Evolutionary conservation across 139 green algal genomes (phyloP), one percentile per base, ranked within the genome.

Genomic region (Chlorokybus atmophyticus): DNA sequence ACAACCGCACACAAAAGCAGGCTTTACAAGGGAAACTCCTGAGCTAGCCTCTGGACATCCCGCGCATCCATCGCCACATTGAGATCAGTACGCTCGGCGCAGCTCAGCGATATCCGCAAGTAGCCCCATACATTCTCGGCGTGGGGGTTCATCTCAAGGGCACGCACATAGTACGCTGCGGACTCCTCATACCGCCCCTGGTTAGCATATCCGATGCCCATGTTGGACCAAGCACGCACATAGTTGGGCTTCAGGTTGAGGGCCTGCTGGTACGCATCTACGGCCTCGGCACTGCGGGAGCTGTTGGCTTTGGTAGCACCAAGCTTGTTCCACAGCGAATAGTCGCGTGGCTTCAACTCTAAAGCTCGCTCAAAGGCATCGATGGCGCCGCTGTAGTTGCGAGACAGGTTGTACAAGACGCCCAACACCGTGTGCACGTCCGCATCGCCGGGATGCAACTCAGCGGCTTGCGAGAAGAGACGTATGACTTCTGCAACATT

Each of bases 161-260:
- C 89, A 1, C 80, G 70, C 27, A 93, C 73, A 66, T 96, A 97
- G 73, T 86, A 95, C 27, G 75, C 70, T 0, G 85, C 79, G 8
- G 74, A 77, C 5, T 73, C 64, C 61, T 87, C 75, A 50, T 97
- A 97, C 0, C 89, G 76, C 1, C 84, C 85, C 48, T 75, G 52
- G 57, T 82, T 82, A 21, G 69, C 57, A 62, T 87, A 86, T 55
- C 60, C 79, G 70, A 99, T 98, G 51, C 92, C 92, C 85, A 98
- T 90, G 79, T 99, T 99, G 49, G 85, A 85, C 92, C 92, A 98
- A 3, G 87, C 91, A 0, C 92, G 79, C 78, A 96, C 90, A 79
- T 99, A 99, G 79, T 96, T 97, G 60, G 92, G 87, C 72, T 97
- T 99, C 1, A 94, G 57, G 44, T 95, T 83, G 42, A 99, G 77